A percentile compares a stretch with the other conserved stretches of the same genome.
Conservation (phyloP, 169 alveolate genomes). For the Amoebophrya sp. region DNA sequence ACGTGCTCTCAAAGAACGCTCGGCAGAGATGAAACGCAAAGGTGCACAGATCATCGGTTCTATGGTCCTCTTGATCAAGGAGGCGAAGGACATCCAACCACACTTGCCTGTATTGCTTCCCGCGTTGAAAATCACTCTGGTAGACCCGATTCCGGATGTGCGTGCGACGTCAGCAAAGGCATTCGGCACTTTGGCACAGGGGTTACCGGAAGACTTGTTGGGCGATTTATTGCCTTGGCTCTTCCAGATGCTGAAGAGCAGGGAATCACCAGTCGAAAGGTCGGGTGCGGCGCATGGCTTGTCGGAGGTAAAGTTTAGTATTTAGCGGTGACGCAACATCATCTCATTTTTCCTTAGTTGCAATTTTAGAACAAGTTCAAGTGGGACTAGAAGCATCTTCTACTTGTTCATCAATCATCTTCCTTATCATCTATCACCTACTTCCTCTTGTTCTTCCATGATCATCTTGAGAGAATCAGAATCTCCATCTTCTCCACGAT, state of each 20-base stretch:
- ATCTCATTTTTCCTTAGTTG: no score
- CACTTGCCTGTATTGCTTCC: slow-evolving; percentile 51
- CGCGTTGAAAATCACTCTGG: slow-evolving; percentile 49
- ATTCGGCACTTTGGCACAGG: slow-evolving; percentile 51
- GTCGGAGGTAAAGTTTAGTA: slow-evolving; percentile 51
- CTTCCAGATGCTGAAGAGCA: slow-evolving; percentile 34
- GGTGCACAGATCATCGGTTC: slow-evolving; percentile 57
- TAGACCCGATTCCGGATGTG: slow-evolving; percentile 57
- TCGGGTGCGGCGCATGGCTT: slow-evolving; percentile 56
- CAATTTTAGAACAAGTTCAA: no score
- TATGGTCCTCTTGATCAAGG: slow-evolving; percentile 50
- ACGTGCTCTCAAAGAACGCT: slow-evolving; percentile 51
- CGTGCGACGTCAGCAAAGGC: slow-evolving; percentile 57
- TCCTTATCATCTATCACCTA: no score
- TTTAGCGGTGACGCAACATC: no score
- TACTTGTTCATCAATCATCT: no score
- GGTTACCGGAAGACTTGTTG: slow-evolving; percentile 42
- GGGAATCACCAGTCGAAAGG: slow-evolving; percentile 50
- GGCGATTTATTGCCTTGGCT: slow-evolving; percentile 39
- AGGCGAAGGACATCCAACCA: slow-evolving; percentile 52
- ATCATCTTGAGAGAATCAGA: no score
- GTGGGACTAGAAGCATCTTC: no score
- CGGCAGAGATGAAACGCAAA: slow-evolving; percentile 51
- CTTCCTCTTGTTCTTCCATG: no score
- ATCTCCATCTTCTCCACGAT: no score